Evolutionary conservation across 192 early-diverging fungal genomes (phyloP).

Genomic region (Radiomyces spectabilis): DNA sequence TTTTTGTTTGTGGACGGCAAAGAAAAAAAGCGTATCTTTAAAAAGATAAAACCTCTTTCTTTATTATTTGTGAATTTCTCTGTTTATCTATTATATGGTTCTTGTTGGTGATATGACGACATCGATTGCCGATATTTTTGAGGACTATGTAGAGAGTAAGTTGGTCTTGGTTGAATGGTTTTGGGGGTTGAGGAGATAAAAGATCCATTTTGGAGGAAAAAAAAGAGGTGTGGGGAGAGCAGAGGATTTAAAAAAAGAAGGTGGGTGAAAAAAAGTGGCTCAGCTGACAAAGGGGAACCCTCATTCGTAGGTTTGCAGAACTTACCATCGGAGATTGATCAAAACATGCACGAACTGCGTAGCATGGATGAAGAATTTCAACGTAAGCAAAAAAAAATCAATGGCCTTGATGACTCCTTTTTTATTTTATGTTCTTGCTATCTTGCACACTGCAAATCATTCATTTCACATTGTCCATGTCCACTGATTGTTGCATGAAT

Average conservation of each 20-base stretch:
- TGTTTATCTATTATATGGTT: too few relatives aligned
- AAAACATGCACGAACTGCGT: slow-evolving; percentile 43
- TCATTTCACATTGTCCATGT: not conserved
- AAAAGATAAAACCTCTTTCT: too few relatives aligned
- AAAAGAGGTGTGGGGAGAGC: too few relatives aligned
- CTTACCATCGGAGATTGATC: slow-evolving; percentile 44
- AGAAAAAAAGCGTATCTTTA: too few relatives aligned
- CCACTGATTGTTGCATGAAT: not conserved
- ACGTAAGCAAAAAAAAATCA: slow-evolving; percentile 23
- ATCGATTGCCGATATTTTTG: slow-evolving; percentile 38
- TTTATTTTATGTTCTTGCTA: not conserved
- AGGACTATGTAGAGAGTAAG: slow-evolving; percentile 52
- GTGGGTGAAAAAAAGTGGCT: too few relatives aligned
- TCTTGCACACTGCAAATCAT: not conserved
- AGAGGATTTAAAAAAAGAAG: too few relatives aligned
- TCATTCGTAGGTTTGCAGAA: slow-evolving; percentile 36
- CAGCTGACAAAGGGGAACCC: too few relatives aligned
- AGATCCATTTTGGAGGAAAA: not conserved
- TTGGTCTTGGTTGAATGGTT: too few relatives aligned
- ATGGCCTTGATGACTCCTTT: not conserved
- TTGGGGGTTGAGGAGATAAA: not conserved
- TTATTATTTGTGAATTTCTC: too few relatives aligned
- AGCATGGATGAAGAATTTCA: slow-evolving; percentile 42
- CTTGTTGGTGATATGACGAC: slow-evolving; percentile 22
- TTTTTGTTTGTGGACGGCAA: too few relatives aligned